phyloP scores from a whole-genome alignment of 176 grass and related monocot genomes.

The Triticum turgidum region DNA sequence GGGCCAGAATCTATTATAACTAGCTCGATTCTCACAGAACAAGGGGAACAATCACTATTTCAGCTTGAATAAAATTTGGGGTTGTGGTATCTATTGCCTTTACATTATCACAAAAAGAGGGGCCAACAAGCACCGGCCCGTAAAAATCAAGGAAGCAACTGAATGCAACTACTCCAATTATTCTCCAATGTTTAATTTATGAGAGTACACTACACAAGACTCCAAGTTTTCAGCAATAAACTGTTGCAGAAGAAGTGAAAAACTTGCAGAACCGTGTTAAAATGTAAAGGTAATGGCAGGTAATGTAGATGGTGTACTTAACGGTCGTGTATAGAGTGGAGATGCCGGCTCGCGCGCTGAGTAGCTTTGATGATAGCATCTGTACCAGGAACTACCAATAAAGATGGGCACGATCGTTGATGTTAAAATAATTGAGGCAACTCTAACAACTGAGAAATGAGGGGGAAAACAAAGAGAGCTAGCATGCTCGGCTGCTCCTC shows the following conservation, averaged over 20 bases:
- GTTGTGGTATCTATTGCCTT: too few species aligned
- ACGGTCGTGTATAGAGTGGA: background rate
- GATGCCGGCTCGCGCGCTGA: constrained; percentile 14
- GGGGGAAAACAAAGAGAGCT: too few species aligned
- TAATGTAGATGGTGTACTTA: constrained; percentile 7
- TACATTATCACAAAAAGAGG: background rate
- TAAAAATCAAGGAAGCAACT: background rate
- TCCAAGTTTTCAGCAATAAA: background rate
- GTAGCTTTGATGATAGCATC: constrained; percentile 33
- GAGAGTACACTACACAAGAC: background rate
- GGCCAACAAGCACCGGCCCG: background rate
- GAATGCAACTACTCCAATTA: background rate
- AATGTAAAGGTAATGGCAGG: background rate
- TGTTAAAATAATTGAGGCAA: background rate
- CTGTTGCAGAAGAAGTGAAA: background rate
- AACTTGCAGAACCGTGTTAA: background rate
- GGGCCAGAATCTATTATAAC: background rate
- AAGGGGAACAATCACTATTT: background rate
- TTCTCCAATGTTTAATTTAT: background rate
- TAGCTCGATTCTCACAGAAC: background rate
- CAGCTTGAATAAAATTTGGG: background rate
- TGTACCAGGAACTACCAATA: constrained; percentile 24
- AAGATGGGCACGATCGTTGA: background rate
- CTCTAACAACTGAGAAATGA: background rate
- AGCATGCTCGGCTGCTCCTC: background rate